A percentile compares a stretch with the other conserved stretches of the same genome.
These are phyloP conservation scores for Benincasa hispida DNA, from an alignment of 306 rosid species.

Conservation along the genomic window DNA sequence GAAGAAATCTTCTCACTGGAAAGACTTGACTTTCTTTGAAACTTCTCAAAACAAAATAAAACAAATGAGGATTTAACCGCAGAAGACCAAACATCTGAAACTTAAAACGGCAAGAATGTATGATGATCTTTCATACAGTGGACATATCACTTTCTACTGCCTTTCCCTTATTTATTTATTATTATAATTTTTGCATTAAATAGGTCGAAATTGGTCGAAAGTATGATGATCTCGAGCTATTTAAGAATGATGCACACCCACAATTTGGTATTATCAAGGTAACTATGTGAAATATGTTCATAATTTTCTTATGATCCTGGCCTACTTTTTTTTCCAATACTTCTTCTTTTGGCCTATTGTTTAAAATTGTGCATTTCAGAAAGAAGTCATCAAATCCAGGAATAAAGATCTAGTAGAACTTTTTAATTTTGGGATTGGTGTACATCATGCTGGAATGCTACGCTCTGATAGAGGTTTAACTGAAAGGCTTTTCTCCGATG, in stretches of 20 bases:
- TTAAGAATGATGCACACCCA: conserved; percentile 58
- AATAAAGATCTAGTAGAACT: conserved; percentile 87
- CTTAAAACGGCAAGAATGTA: too few species aligned
- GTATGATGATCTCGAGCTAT: conserved; percentile 54
- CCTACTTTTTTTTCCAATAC: not conserved
- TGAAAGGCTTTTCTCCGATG: conserved; percentile 84
- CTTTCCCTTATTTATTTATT: not conserved
- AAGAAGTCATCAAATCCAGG: conserved; percentile 79
- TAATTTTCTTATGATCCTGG: conserved; percentile 2
- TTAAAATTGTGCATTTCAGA: conserved; percentile 41
- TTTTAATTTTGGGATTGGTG: conserved; percentile 73
- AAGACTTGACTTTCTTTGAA: too few species aligned
- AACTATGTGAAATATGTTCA: conserved; percentile 13
- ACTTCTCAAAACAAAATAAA: too few species aligned
- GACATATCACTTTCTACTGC: not conserved
- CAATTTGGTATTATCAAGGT: conserved; percentile 60
- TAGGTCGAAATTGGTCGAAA: conserved; percentile 81
- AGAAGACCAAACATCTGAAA: too few species aligned
- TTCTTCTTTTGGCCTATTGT: conserved; percentile 15
- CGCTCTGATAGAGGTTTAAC: conserved; percentile 92
- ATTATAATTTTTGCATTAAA: conserved; percentile 15
- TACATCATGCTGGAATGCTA: conserved; percentile 99
- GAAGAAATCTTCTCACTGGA: too few species aligned
- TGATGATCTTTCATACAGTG: too few species aligned
- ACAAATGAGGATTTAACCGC: too few species aligned